Evolutionary conservation across 1,284 basidiomycete genomes (phyloP), one percentile per base, ranked within the genome.

Genomic region (Leccinum ponderosum): DNA sequence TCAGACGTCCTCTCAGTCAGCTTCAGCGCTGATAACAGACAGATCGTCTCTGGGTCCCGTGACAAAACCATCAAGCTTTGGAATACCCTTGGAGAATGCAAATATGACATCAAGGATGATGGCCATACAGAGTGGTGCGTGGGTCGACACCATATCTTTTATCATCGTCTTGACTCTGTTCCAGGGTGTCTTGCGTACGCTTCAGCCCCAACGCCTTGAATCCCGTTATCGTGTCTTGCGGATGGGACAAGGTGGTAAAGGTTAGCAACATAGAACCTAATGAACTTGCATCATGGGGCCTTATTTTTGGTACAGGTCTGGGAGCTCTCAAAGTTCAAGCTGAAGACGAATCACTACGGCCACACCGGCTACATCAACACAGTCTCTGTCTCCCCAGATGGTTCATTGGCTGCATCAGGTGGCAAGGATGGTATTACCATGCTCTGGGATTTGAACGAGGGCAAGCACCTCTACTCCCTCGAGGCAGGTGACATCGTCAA

Each of bases 201-300:
- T 99, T 99, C 87, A 97, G 95, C 82, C 97, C 97, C 64, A 99
- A 99, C 80, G 91, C 97, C 67, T 75, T 89, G 82, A 99, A 97
- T 86, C 96, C 97, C 64, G 96, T 98, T 73, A 98, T 99, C 72
- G 97, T 99, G 65, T 99, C 97, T 62, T 94, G 92, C 75, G 97
- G 97, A 72, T 99, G 97, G 97, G 97, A 99, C 86, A 99, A 98
- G 86, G 94, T 98, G 68, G 97, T 99, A 77, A 99, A 99, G 91
- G 97, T 98, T 97, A 75, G 83, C 90, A 77, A 64, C 62, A 56
- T 31, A 22, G 3, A 22, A 83, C 87, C 87, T 85, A 83, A 87
- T 89, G 84, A 88, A 80, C 54, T 57, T 33, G 4, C 6, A 48
- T 48, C 29, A 1, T 17, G 29, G 47, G 56, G 53, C 65, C 73